Conservation (phyloP, 345 rosid species). For the Sonneratia caseolaris region DNA sequence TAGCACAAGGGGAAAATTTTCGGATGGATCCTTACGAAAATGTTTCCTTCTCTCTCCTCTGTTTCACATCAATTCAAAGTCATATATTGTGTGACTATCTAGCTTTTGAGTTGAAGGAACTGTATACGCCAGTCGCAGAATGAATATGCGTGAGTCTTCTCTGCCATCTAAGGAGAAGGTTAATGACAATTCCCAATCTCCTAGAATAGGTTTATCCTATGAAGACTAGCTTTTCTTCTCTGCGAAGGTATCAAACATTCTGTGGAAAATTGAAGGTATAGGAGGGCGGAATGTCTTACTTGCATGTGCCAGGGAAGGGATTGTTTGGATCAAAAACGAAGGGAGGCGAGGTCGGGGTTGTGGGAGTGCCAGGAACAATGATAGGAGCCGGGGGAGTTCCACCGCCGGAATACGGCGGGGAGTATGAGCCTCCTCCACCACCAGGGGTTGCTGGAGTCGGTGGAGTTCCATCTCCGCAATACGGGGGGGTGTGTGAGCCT, state of each 20-base stretch:
- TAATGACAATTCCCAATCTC: too few species aligned
- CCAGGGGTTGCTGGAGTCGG: conserved; percentile 31
- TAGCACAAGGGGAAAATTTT: not conserved
- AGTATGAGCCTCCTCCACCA: conserved; percentile 36
- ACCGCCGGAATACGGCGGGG: conserved; percentile 28
- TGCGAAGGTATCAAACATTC: not conserved
- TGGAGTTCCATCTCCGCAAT: conserved; percentile 9
- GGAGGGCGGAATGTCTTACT: conserved; percentile 38
- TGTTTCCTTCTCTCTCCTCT: too few species aligned
- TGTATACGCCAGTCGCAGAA: too few species aligned
- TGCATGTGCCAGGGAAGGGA: conserved; percentile 62
- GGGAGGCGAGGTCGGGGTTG: conserved; percentile 31
- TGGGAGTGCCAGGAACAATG: conserved; percentile 22
- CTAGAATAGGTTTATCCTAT: too few species aligned
- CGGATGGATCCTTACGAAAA: too few species aligned
- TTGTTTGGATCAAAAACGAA: conserved; percentile 47
- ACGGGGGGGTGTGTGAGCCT: conserved; percentile 23
- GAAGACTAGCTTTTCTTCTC: too few species aligned
- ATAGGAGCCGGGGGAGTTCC: conserved; percentile 42
- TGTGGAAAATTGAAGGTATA: not conserved
- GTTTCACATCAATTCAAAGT: too few species aligned
- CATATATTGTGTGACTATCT: too few species aligned
- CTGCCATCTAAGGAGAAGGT: too few species aligned
- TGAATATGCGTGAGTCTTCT: too few species aligned
- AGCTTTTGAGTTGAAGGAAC: not conserved